Conservation (phyloP, 2,329 filamentous ascomycete genomes). For the Stemphylium beticola region DNA sequence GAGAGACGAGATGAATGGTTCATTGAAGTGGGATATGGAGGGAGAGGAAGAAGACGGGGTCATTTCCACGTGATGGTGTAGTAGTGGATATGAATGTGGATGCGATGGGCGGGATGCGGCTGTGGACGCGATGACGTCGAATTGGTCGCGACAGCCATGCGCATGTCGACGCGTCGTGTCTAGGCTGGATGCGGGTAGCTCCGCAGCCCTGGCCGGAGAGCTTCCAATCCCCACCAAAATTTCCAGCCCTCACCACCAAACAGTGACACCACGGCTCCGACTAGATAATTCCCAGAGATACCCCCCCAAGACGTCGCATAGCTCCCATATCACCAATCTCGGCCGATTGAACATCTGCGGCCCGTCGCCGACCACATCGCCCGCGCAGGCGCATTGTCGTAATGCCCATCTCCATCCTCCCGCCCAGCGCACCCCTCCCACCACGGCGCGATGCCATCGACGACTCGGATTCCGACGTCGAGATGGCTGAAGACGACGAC, state of each 20-base stretch:
- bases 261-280: neutral
- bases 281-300: neutral
- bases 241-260: conserved; percentile 24
- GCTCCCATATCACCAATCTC: neutral
- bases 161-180: conserved; percentile 13
- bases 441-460: conserved; percentile 45
- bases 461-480: conserved; percentile 57
- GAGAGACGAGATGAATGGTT: conserved; percentile 39
- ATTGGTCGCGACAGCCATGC: conserved; percentile 14
- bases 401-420: conserved; percentile 67
- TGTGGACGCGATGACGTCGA: conserved; percentile 34
- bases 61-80: conserved; percentile 2
- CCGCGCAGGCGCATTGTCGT: conserved; percentile 11
- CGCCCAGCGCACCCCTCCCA: conserved; percentile 52
- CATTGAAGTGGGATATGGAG: conserved; percentile 19
- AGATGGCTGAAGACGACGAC: conserved; percentile 55
- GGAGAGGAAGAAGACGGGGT: conserved; percentile 5
- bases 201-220: conserved; percentile 17
- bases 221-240: conserved; percentile 38
- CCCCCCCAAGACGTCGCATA: neutral
- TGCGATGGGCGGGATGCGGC: neutral
- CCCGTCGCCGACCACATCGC: neutral
- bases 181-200: conserved; percentile 16
- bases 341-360: neutral
- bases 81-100: neutral